These are phyloP conservation scores for Fusarium heterosporum DNA, from an alignment of 2,329 filamentous ascomycete species.

Conservation along the genomic window DNA sequence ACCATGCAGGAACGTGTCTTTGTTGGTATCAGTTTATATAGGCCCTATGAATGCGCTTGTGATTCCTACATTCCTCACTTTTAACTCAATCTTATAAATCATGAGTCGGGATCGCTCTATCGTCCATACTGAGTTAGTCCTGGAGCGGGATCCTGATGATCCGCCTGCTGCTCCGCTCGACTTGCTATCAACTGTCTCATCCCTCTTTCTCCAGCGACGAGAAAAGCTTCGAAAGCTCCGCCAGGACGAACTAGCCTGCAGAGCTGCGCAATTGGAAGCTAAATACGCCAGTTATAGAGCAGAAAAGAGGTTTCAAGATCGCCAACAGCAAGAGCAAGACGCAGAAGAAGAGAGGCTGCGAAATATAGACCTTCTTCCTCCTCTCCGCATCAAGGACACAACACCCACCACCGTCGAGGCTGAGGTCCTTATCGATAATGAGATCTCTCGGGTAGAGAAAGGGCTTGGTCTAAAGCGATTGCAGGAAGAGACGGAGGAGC, in stretches of 20 bases:
- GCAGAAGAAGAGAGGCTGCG: not conserved
- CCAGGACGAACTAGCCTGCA: not conserved
- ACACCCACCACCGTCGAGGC: slow-evolving; percentile 18
- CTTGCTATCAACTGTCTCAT: slow-evolving; percentile 22
- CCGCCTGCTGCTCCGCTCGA: slow-evolving; percentile 23
- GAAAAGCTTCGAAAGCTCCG: not conserved
- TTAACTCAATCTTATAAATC: not conserved
- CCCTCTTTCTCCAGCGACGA: slow-evolving; percentile 14
- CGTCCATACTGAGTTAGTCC: not conserved
- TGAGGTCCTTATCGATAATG: slow-evolving; percentile 18
- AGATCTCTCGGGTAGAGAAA: slow-evolving; percentile 14
- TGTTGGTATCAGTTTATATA: slow-evolving; percentile 17
- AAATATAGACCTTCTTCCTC: not conserved
- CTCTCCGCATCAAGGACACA: not conserved
- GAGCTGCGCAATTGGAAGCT: slow-evolving; percentile 5
- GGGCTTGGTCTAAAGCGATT: slow-evolving; percentile 7
- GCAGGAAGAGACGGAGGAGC: slow-evolving; percentile 6
- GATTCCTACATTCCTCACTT: not conserved
- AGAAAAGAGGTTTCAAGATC: not conserved
- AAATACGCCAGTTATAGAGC: not conserved
- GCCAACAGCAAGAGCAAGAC: not conserved
- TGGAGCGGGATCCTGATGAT: slow-evolving; percentile 1
- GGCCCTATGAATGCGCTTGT: not conserved
- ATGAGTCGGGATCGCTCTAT: not conserved
- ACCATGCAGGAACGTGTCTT: not conserved